Base-by-base conservation (phyloP, 352 stramenopile genomes). In the Globisporangium canariense region DNA sequence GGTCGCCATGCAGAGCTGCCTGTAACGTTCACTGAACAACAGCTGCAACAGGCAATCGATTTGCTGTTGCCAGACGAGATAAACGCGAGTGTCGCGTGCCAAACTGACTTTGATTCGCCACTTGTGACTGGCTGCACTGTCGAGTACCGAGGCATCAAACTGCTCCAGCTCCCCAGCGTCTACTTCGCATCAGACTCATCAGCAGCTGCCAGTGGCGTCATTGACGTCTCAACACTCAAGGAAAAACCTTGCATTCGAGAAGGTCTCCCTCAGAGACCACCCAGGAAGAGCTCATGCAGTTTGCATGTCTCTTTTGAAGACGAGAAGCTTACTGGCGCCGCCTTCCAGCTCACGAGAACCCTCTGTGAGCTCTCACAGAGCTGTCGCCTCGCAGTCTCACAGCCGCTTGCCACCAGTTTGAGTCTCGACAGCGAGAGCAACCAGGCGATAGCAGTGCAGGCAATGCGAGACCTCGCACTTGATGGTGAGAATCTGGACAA, bases 401-500 rank as follows among this genome's bases (percentile, higher is more conserved):
- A 32, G 13, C 20, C 43, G 5, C 30, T 58, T 10, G 30, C 30
- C 0, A n/a, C 53, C 4, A 25, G 55, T 18, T 9, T 20, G 4
- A 60, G 20, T 16, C 34, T 56, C 25, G 58, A 8, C 6, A 28
- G 25, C 16, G 32, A 69, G 34, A 70, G 63, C 47, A 16, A 20
- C 9, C 55, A 70, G 55, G 58, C 56, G 20, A 38, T 56, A 25
- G 50, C 71, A 18, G 4, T 62, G 32, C 25, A 58, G 18, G 62
- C 66, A 8, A 20, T 68, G 9, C 28, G 55, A 51, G 47, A 30
- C 14, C 46, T 78, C 32, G 20, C 66, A 13, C 1, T 65, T 9
- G 4, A 64, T 2, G 60, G 36, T 20, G 71, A 78, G 54, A 51
- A 40, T 2, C 22, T 67, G 0, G 16, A 56, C 50, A 53, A 58